These are phyloP conservation scores for Eragrostis tef DNA, from an alignment of 202 grass and related monocot genomes.

Conservation along the genomic window DNA sequence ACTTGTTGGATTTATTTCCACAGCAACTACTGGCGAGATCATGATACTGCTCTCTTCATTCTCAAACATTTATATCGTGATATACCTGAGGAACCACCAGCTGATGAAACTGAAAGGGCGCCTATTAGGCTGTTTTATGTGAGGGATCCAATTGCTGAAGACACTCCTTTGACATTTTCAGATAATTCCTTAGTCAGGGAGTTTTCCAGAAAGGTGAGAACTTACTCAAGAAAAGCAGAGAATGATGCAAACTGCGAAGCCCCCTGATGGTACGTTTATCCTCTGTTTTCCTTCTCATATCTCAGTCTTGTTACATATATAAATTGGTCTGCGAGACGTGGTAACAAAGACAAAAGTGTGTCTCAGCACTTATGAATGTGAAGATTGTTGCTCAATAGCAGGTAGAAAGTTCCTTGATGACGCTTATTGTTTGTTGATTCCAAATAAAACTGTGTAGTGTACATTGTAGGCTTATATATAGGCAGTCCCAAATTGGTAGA, in stretches of 20 bases:
- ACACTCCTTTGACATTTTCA: slow-evolving; percentile 86
- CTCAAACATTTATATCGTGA: slow-evolving; percentile 89
- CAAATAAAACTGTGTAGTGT: background rate
- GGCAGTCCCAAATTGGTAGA: background rate
- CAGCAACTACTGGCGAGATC: slow-evolving; percentile 97
- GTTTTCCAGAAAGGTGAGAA: slow-evolving; percentile 80
- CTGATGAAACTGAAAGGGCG: slow-evolving; percentile 42
- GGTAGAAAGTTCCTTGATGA: background rate
- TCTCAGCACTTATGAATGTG: background rate
- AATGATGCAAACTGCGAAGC: slow-evolving; percentile 38
- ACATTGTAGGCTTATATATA: background rate
- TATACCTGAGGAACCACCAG: slow-evolving; percentile 81
- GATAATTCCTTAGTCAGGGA: slow-evolving; percentile 66
- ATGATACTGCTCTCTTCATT: slow-evolving; percentile 96
- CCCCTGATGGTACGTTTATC: slow-evolving; percentile 38
- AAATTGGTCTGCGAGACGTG: background rate
- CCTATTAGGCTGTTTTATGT: slow-evolving; percentile 74
- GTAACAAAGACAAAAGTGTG: background rate
- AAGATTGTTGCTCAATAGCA: background rate
- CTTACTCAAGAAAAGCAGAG: slow-evolving; percentile 48
- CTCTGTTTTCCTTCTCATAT: slow-evolving; percentile 5
- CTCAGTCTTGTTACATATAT: background rate
- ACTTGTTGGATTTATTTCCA: slow-evolving; percentile 31
- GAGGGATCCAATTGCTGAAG: slow-evolving; percentile 75
- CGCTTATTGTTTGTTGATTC: background rate